These are phyloP conservation scores for Colletotrichum sp. DNA, from an alignment of 2,329 filamentous ascomycete species.

Conservation along the genomic window DNA sequence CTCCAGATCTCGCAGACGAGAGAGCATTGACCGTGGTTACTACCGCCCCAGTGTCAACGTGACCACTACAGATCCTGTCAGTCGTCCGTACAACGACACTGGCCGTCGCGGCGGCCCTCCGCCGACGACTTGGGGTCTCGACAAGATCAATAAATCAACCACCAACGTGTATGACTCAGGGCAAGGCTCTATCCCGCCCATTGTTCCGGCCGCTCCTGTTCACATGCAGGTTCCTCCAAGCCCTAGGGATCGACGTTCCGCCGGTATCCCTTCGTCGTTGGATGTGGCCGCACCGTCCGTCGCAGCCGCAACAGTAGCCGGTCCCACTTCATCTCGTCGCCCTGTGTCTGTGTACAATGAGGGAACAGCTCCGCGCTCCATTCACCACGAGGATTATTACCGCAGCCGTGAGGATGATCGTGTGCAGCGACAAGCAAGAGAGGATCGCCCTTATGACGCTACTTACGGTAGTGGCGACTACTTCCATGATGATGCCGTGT, in stretches of 20 bases:
- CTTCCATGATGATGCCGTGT: conserved; percentile 52
- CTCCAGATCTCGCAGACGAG: conserved; percentile 47
- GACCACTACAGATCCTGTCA: conserved; percentile 22
- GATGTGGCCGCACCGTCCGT: conserved; percentile 8
- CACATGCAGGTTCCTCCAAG: conserved; percentile 38
- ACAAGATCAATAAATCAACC: conserved; percentile 63
- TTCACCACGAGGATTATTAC: conserved; percentile 53
- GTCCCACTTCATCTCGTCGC: conserved; percentile 34
- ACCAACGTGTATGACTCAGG: conserved; percentile 51
- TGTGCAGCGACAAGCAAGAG: conserved; percentile 44
- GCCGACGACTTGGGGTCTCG: conserved; percentile 72
- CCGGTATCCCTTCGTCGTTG: conserved; percentile 2
- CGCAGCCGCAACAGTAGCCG: conserved; percentile 23
- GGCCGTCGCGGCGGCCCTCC: conserved; percentile 59
- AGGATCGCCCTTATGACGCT: conserved; percentile 40
- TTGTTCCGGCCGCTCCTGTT: conserved; percentile 31
- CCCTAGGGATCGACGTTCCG: conserved; percentile 32
- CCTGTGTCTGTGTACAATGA: conserved; percentile 62
- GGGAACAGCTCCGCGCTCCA: conserved; percentile 41
- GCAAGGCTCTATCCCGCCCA: conserved; percentile 51
- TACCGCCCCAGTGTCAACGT: conserved; percentile 58
- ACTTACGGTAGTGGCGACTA: conserved; percentile 33
- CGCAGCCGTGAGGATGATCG: conserved; percentile 54
- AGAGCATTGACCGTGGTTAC: conserved; percentile 61
- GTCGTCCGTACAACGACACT: conserved; percentile 29